Evolutionary conservation across 495 filamentous ascomycete species (phyloP), one percentile per base, ranked within the genome.

Genomic region (Talaromyces proteolyticus): DNA sequence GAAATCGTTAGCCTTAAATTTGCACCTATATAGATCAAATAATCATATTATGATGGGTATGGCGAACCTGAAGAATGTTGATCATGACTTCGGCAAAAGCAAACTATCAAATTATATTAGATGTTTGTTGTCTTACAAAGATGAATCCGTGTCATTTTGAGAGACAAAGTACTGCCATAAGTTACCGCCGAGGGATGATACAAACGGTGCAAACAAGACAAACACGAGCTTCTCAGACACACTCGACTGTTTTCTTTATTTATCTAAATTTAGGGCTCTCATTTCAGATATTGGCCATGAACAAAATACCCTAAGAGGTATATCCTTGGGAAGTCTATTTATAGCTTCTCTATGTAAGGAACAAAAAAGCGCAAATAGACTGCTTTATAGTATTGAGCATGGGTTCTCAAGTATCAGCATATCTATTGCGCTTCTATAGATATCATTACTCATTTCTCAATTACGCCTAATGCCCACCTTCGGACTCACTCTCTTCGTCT

Each of bases 401-500:
- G n/a, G n/a, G n/a, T n/a, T n/a, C n/a, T n/a, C n/a, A n/a, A n/a
- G n/a, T n/a, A n/a, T n/a, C n/a, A n/a, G n/a, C n/a, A n/a, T n/a
- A n/a, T n/a, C n/a, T n/a, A n/a, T n/a, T n/a, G n/a, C n/a, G n/a
- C n/a, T n/a, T n/a, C n/a, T n/a, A n/a, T n/a, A n/a, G n/a, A n/a
- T n/a, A n/a, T n/a, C n/a, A n/a, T n/a, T n/a, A n/a, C n/a, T n/a
- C n/a, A n/a, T n/a, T n/a, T n/a, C n/a, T n/a, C n/a, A n/a, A n/a
- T n/a, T n/a, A n/a, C n/a, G n/a, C n/a, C n/a, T n/a, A n/a, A n/a
- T n/a, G n/a, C n/a, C n/a, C n/a, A n/a, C 29, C 8, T 4, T 62
- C 57, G 11, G 40, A 50, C 20, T 57, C 54, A 4, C 46, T 47
- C 20, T 55, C 52, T n/a, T 59, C 56, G 10, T 67, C 60, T 22